Evolutionary conservation across 495 filamentous ascomycete genomes (phyloP), one percentile per base, ranked within the genome.

Genomic region (Penicillium atrosanguineum): DNA sequence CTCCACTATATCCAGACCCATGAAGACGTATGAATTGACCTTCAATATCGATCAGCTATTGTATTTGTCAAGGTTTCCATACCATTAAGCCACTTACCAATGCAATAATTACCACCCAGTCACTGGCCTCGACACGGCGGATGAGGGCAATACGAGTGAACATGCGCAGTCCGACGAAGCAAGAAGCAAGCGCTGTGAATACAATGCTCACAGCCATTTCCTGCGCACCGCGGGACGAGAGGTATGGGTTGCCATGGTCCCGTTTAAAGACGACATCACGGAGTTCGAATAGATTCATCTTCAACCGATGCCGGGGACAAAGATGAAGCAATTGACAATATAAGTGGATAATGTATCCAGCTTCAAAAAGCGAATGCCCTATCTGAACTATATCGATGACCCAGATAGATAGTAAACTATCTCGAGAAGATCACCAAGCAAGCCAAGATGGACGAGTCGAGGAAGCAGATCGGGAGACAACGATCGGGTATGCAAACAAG

Each of bases 31-130:
- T 2, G 74, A 73, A 42, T 71, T 63, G 3, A 65, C 37, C 72
- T 75, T 21, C 1, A 25, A 7, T 34, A 34, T 34, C 11, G 12
- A 14, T 34, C 31, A 34, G 31, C 12, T 0, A 34, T 34, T 14
- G 31, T 3, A 14, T 34, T 34, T 23, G 23, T 23, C 31, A 34
- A 34, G 31, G 12, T 34, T 34, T 8, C 4, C 11, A 34, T 1
- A 8, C 11, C 7, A 6, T 9, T 4, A 0, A 18, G 40, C 6
- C 0, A 48, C 65, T 40, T 57, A 77, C 74, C 66, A 75, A 47
- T 4, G 74, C 64, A 26, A 74, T 55, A 2, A 74, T 34, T 6
- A 75, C 61, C 69, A 75, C 72, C 69, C 71, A 77, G 57, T 77
- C 74, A 60, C 74, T 77, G 7, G 61, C 36, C 44, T 77, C 69